A percentile compares a stretch with the other conserved stretches of the same genome.
Evolutionary conservation across 768 basidiomycete species (phyloP).

Genomic region (Podaxis sp.): DNA sequence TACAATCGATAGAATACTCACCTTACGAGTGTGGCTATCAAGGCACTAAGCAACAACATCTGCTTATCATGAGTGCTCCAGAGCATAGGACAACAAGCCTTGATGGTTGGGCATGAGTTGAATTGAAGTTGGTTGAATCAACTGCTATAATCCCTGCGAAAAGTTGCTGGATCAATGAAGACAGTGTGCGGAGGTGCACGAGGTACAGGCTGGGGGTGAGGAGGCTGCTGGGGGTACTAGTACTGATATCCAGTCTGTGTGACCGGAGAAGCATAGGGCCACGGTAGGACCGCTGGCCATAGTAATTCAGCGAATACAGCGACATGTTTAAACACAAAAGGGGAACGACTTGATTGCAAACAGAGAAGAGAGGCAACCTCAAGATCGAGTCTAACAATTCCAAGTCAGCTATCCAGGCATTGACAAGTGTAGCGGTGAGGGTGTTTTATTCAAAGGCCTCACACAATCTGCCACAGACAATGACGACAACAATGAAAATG

Average conservation of each 20-base stretch:
- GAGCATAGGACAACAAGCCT: conserved; percentile 86
- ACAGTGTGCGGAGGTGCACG: conserved; percentile 33
- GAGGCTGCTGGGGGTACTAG: too few species aligned
- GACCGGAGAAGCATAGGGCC: conserved; percentile 34
- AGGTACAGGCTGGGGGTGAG: conserved; percentile 38
- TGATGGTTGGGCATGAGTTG: conserved; percentile 97
- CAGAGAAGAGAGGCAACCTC: conserved; percentile 21
- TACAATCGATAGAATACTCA: too few species aligned
- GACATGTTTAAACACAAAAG: conserved; percentile 40
- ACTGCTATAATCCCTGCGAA: conserved; percentile 69
- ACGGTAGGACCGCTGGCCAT: conserved; percentile 56
- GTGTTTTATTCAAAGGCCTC: conserved; percentile 44
- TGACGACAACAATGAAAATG: conserved; percentile 21
- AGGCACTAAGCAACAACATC: conserved; percentile 80
- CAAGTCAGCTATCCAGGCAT: conserved; percentile 17
- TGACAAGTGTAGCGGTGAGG: conserved; percentile 22
- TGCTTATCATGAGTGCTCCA: conserved; percentile 78
- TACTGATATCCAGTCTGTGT: conserved; percentile 40
- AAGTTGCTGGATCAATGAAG: conserved; percentile 28
- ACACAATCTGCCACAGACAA: conserved; percentile 48
- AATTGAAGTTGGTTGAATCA: conserved; percentile 82
- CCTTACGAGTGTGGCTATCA: conserved; percentile 83
- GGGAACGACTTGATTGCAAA: conserved; percentile 17
- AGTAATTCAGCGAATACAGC: conserved; percentile 63
- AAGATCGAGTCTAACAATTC: conserved; percentile 16